phyloP scores from a whole-genome alignment of 2,329 filamentous ascomycete species.

The Trichoderma sp. region DNA sequence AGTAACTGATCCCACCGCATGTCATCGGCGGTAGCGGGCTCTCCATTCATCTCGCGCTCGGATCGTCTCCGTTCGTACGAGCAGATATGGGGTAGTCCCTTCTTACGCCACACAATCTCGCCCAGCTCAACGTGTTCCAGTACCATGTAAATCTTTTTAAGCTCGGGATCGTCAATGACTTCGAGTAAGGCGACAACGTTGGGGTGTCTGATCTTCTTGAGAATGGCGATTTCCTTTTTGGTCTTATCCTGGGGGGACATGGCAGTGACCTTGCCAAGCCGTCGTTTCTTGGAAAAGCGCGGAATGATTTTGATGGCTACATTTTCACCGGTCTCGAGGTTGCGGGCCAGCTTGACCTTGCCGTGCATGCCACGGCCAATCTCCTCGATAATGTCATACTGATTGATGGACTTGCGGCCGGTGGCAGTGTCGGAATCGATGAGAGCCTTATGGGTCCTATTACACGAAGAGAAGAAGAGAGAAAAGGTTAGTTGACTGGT shows the following conservation, averaged over 20 bases:
- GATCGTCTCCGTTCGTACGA: constrained; percentile 77
- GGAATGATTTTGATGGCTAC: constrained; percentile 99
- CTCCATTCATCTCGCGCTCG: constrained; percentile 65
- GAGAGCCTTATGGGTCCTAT: constrained; percentile 80
- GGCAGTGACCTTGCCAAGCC: constrained; percentile 77
- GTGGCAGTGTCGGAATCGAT: constrained; percentile 87
- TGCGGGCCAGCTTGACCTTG: constrained; percentile 92
- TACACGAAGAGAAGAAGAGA: background rate
- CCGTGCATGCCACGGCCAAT: constrained; percentile 94
- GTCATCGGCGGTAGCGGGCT: constrained; percentile 58
- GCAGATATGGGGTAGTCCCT: constrained; percentile 79
- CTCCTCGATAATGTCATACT: constrained; percentile 96
- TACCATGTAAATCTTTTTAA: constrained; percentile 98
- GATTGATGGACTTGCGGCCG: constrained; percentile 93
- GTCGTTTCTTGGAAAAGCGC: constrained; percentile 86
- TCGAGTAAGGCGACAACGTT: constrained; percentile 94
- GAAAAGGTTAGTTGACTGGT: background rate
- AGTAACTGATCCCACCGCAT: constrained; percentile 58
- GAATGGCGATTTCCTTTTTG: constrained; percentile 93
- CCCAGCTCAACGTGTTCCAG: constrained; percentile 92
- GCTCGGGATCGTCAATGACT: constrained; percentile 93
- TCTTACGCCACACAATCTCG: constrained; percentile 91
- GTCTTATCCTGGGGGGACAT: constrained; percentile 70
- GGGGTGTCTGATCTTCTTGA: constrained; percentile 97
- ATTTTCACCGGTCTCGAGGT: constrained; percentile 69